These are phyloP conservation scores for Zymoseptoria passerinii DNA, from an alignment of 2,329 filamentous ascomycete genomes.

Conservation along the genomic window DNA sequence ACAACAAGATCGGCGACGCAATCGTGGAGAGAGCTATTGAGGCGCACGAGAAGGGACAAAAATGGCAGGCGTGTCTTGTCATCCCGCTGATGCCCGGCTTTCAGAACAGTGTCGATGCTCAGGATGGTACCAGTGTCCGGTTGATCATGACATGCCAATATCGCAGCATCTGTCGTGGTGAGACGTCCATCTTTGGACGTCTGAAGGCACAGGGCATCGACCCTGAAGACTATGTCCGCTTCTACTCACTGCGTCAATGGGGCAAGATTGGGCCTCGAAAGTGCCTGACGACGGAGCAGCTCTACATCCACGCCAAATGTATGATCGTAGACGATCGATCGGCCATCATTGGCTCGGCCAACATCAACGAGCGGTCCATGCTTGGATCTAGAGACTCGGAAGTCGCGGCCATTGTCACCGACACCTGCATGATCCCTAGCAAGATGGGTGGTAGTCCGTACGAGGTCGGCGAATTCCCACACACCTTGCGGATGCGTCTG, in stretches of 20 bases:
- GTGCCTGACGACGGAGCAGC: conserved; percentile 81
- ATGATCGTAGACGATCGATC: conserved; percentile 93
- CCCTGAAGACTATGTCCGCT: conserved; percentile 89
- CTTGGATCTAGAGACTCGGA: conserved; percentile 87
- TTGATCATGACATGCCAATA: conserved; percentile 97
- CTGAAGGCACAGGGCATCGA: conserved; percentile 73
- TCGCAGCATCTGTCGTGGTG: conserved; percentile 87
- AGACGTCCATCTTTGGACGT: conserved; percentile 83
- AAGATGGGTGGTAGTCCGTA: conserved; percentile 87
- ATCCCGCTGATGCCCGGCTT: conserved; percentile 98
- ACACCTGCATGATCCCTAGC: conserved; percentile 86
- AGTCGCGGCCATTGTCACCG: conserved; percentile 78
- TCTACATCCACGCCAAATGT: conserved; percentile 96
- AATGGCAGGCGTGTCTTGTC: conserved; percentile 82
- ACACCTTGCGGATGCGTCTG: conserved; percentile 81
- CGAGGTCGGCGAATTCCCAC: conserved; percentile 82
- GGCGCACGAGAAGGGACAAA: conserved; percentile 72
- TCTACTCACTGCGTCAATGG: conserved; percentile 89
- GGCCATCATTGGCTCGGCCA: conserved; percentile 90
- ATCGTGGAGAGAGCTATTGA: conserved; percentile 84
- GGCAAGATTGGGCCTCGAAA: conserved; percentile 79
- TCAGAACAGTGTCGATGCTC: conserved; percentile 89
- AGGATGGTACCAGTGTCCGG: conserved; percentile 88
- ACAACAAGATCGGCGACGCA: conserved; percentile 90
- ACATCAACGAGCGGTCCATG: conserved; percentile 98